These are phyloP conservation scores for Aschersonia sp. DNA, from an alignment of 2,329 filamentous ascomycete species.

Conservation along the genomic window DNA sequence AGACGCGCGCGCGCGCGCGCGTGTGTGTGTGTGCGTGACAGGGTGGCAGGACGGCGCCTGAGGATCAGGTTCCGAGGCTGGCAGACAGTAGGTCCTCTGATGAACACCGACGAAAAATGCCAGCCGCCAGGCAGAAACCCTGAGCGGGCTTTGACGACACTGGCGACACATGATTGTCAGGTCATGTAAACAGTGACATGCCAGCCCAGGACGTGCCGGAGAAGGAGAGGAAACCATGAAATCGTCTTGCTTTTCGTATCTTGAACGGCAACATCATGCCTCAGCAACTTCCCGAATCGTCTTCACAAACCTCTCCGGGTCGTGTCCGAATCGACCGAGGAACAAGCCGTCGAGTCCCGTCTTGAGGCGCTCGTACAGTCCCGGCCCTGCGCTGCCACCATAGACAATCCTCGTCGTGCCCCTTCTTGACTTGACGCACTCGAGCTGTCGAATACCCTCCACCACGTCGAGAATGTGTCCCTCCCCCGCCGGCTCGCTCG, in stretches of 20 bases:
- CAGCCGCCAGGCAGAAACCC: no score
- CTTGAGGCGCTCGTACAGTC: slow-evolving; percentile 53
- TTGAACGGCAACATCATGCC: slow-evolving; percentile 9
- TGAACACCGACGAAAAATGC: no score
- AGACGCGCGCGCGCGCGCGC: no score
- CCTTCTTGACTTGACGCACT: slow-evolving; percentile 32
- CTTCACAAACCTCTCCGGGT: slow-evolving; percentile 54
- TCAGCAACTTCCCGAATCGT: slow-evolving; percentile 58
- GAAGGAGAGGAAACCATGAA: not conserved
- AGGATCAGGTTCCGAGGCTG: no score
- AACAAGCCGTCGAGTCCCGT: slow-evolving; percentile 68
- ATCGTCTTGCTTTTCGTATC: not conserved
- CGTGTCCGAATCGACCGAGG: slow-evolving; percentile 67
- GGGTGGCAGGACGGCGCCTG: no score
- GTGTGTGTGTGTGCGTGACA: no score
- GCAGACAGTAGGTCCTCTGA: no score
- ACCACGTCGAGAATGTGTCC: slow-evolving; percentile 62
- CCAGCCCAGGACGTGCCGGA: not conserved
- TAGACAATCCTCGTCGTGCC: slow-evolving; percentile 60
- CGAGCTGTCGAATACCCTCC: slow-evolving; percentile 40
- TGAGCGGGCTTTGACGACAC: no score
- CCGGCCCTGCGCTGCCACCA: slow-evolving; percentile 70
- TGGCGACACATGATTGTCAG: no score
- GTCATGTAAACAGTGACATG: not conserved
- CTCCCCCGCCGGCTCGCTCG: slow-evolving; percentile 52